Base-by-base conservation (phyloP, 1,284 basidiomycete genomes). In the Apiotrichum siamense region DNA sequence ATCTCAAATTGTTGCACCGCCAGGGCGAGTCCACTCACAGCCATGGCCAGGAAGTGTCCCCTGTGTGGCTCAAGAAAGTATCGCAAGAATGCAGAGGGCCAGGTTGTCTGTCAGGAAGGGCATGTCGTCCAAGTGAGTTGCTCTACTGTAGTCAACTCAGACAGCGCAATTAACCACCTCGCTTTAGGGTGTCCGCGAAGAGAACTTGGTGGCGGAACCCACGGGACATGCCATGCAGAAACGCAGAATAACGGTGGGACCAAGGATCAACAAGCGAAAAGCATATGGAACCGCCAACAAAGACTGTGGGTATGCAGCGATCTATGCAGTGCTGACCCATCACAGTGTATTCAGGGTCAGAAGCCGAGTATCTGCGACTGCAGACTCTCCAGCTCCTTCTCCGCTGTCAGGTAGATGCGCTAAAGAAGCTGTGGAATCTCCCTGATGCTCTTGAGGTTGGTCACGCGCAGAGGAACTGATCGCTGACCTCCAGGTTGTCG, bases 311-410 rank as follows among this genome's bases (percentile, higher is more conserved):
- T 55, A 31, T 20, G 4, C 18, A n/a, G 13, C n/a, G 7, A 37
- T 4, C 20, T 37, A 12, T 39, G 35, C 21, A 24, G 5, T 35
- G 36, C 54, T 63, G 40, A 61, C 27, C 6, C 17, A n/a, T 13
- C n/a, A 6, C 63, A 92, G 90, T 87, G 41, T 90, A 88, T 64
- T 84, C 88, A 60, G 88, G 88, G 10, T 78, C 80, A 20, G 79
- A 84, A 47, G 87, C 83, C 3, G 80, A 83, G 39, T 88, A 80
- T 65, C 81, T 85, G 49, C 87, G 87, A 60, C 84, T 88, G 54
- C 84, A 91, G 58, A 87, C 85, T 59, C 76, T 88, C 31, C 90
- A 93, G 66, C 74, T 88, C 0, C 73, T 92, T 46, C 75, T 93
- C 9, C 78, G 88, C 15, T 80, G 83, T 60, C 90, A 94, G 70